phyloP scores from a whole-genome alignment of 805 yeast species.

The Starmerella etchellsii region DNA sequence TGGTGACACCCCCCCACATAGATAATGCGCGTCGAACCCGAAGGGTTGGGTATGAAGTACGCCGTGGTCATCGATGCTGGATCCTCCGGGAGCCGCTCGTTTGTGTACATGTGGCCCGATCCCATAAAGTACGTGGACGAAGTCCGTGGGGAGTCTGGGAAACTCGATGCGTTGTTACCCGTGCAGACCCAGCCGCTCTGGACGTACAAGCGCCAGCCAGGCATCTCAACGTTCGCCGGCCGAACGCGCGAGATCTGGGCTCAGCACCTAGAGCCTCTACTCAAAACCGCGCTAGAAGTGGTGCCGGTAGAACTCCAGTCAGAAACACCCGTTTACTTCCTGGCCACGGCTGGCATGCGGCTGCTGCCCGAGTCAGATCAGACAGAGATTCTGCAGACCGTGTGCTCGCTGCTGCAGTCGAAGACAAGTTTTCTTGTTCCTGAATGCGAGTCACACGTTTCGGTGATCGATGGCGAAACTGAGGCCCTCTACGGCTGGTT shows the following conservation, averaged over 20 bases:
- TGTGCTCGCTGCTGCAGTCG: conserved; percentile 45
- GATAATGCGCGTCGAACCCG: too few species aligned
- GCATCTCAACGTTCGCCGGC: conserved; percentile 58
- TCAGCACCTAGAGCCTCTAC: conserved; percentile 51
- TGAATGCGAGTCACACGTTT: conserved; percentile 56
- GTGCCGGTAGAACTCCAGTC: conserved; percentile 50
- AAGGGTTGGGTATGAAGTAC: conserved; percentile 32
- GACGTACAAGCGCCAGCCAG: conserved; percentile 67
- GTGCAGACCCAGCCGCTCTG: conserved; percentile 52
- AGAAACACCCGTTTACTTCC: conserved; percentile 75
- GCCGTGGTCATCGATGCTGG: conserved; percentile 94
- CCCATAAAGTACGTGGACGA: conserved; percentile 28
- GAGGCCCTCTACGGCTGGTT: conserved; percentile 97
- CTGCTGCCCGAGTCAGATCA: conserved; percentile 47
- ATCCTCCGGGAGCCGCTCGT: conserved; percentile 83
- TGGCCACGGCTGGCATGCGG: conserved; percentile 97
- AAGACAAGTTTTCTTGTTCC: conserved; percentile 45
- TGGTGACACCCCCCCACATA: too few species aligned
- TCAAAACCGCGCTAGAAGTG: conserved; percentile 54
- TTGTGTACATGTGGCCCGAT: conserved; percentile 70
- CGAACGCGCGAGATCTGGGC: conserved; percentile 49
- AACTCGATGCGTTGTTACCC: conserved; percentile 48
- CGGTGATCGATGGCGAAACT: conserved; percentile 83
- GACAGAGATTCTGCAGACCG: conserved; percentile 39
- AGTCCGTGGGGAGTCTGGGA: conserved; percentile 25